phyloP scores from a whole-genome alignment of 179 eudicot genomes.

The Gypsophila paniculata region DNA sequence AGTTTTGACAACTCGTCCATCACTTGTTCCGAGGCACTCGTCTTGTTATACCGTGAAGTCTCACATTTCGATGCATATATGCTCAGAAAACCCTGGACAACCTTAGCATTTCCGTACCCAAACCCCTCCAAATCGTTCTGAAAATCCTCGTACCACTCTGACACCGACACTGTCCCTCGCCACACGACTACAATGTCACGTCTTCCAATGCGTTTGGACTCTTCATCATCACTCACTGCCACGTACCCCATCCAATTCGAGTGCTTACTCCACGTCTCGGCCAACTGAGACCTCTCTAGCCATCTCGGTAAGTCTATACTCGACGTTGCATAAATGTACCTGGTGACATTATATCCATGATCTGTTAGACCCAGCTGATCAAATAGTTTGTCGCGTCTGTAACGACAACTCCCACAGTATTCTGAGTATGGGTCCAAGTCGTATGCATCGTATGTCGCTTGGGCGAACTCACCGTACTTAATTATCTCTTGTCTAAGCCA shows the following conservation, averaged over 20 bases:
- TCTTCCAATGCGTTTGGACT: constrained; percentile 52
- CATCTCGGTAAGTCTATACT: constrained; percentile 52
- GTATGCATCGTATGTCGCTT: constrained; percentile 75
- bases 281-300: constrained; percentile 47
- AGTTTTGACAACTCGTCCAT: constrained; percentile 45
- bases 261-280: constrained; percentile 59
- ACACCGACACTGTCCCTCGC: constrained; percentile 71
- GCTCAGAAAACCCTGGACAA: constrained; percentile 64
- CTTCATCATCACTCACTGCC: constrained; percentile 59
- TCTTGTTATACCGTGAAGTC: constrained; percentile 54
- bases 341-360: constrained; percentile 54
- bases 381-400: constrained; percentile 37
- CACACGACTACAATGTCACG: constrained; percentile 69
- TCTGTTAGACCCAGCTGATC: constrained; percentile 39
- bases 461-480: constrained; percentile 77
- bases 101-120: constrained; percentile 56
- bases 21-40: constrained; percentile 70
- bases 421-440: constrained; percentile 62
- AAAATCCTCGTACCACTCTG: constrained; percentile 81
- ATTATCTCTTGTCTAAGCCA: constrained; percentile 52
- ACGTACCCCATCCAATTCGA: constrained; percentile 88
- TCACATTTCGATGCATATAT: constrained; percentile 52
- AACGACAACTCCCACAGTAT: constrained; percentile 73
- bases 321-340: constrained; percentile 76
- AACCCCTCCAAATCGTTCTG: constrained; percentile 50